Evolutionary conservation across 352 stramenopile genomes (phyloP), one percentile per base, ranked within the genome.

Genomic region (Phytophthora quininea): DNA sequence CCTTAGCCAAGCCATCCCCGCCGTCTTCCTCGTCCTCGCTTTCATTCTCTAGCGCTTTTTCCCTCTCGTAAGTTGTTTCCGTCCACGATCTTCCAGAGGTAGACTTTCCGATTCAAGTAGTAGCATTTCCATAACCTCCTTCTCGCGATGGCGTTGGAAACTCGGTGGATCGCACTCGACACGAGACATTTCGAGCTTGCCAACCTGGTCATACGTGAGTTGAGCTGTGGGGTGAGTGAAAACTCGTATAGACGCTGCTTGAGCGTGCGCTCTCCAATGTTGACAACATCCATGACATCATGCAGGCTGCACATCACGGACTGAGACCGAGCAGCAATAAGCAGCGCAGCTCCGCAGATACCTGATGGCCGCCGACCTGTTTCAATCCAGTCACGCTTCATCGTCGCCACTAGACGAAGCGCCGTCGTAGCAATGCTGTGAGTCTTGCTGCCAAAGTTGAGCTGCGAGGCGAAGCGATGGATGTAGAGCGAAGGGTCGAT

Each of bases 331-430:
- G 96, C 90, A 0, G 97, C 97, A 58, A 99, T 98, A 15, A 99
- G 79, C 9, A 99, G 80, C 24, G 97, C 96, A 1, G 97, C 97
- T 19, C 96, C 98, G 62, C 98, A 99, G 55, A 99, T 98, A 27
- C 98, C 98, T 10, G 97, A 97, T 0, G 98, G 98, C 2, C 97
- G 83, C 14, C 98, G 90, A 14, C 98, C 98, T 3, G 95, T 97
- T 47, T 99, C 94, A 60, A 99, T 99, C 98, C 98, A 99, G 84
- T 99, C 97, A 64, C 97, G 90, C 80, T 99, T 99, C 97, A 99
- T 99, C 19, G 96, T 91, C 14, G 90, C 95, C 5, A 99, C 96
- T 14, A 99, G 74, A 24, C 97, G 94, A 15, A 99, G 77, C 30
- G 97, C 96, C 12, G 97, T 99, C 30, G 97, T 95, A 5, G 96